Conservation (phyloP, 2,329 filamentous ascomycete species). For the Aspergillus unguis region DNA sequence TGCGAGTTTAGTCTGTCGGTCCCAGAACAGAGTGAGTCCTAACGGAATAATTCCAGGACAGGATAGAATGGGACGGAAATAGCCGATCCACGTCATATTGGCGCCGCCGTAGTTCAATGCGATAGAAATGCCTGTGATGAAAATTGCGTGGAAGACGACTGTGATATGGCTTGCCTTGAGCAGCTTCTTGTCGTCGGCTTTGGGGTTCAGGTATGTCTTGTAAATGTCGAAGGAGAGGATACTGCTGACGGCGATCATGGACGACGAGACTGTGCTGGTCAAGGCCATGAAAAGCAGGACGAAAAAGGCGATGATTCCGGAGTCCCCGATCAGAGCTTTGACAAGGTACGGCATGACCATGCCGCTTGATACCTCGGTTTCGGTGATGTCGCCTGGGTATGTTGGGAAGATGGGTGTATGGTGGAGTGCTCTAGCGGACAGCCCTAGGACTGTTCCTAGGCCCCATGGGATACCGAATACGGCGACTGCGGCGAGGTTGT, state of each 20-base stretch:
- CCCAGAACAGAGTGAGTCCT: conserved; percentile 46
- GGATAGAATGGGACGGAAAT: conserved; percentile 42
- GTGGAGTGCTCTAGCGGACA: conserved; percentile 46
- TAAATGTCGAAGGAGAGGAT: conserved; percentile 53
- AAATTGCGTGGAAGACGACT: conserved; percentile 47
- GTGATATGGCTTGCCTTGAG: conserved; percentile 48
- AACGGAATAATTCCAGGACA: conserved; percentile 47
- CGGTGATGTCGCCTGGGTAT: conserved; percentile 43
- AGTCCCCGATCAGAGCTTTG: conserved; percentile 43
- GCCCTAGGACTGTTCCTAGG: conserved; percentile 47
- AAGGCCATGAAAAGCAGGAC: conserved; percentile 53
- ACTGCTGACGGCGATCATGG: conserved; percentile 51
- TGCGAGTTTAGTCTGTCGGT: conserved; percentile 45
- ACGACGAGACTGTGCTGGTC: conserved; percentile 50
- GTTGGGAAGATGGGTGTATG: conserved; percentile 46
- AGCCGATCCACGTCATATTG: conserved; percentile 48
- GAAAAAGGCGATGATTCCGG: conserved; percentile 45
- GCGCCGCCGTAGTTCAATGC: conserved; percentile 50
- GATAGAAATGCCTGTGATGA: conserved; percentile 49
- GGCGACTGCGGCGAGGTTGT: conserved; percentile 45
- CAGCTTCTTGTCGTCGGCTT: conserved; percentile 42
- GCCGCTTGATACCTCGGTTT: conserved; percentile 42
- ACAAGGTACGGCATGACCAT: conserved; percentile 50
- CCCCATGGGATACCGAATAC: conserved; percentile 50
- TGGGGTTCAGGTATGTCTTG: conserved; percentile 50